These are phyloP conservation scores for Mucor ambiguus DNA, from an alignment of 371 early-diverging fungal genomes.

Conservation along the genomic window DNA sequence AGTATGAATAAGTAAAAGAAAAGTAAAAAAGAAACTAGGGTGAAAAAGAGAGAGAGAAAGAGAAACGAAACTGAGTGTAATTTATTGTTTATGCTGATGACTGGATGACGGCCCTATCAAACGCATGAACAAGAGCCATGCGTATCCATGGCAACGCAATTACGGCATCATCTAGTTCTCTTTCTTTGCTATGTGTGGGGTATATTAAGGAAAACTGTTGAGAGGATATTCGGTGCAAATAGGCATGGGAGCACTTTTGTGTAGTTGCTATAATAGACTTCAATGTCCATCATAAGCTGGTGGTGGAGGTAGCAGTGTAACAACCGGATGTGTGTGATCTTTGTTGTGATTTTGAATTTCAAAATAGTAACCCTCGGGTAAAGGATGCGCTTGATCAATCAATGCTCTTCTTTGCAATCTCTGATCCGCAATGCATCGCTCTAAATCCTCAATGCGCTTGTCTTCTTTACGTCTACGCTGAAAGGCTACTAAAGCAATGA, in stretches of 20 bases:
- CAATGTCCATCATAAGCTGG: not conserved
- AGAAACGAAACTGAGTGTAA: not conserved
- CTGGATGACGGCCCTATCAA: conserved; percentile 2
- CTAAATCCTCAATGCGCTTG: not conserved
- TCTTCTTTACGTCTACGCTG: not conserved
- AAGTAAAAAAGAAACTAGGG: conserved; percentile 12
- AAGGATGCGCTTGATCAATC: conserved; percentile 3
- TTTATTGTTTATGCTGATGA: conserved; percentile 1
- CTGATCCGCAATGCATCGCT: not conserved
- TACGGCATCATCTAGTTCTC: not conserved
- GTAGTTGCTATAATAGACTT: not conserved
- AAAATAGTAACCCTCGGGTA: conserved; percentile 23
- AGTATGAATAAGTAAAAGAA: not conserved
- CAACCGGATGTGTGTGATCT: conserved; percentile 25
- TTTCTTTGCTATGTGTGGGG: not conserved
- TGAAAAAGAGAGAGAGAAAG: not conserved
- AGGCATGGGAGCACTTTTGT: too few relatives aligned
- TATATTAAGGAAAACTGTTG: too few relatives aligned
- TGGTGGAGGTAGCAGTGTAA: conserved; percentile 21
- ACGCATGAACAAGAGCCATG: not conserved
- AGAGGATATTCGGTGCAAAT: not conserved
- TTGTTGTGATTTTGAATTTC: conserved; percentile 16
- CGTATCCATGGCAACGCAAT: not conserved
- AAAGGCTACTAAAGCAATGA: not conserved
- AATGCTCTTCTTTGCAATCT: not conserved